Percentiles rank a stretch among this genome's conserved stretches.
phyloP scores from a whole-genome alignment of 2,329 filamentous ascomycete species.

The Trichoderma afroharzianum region DNA sequence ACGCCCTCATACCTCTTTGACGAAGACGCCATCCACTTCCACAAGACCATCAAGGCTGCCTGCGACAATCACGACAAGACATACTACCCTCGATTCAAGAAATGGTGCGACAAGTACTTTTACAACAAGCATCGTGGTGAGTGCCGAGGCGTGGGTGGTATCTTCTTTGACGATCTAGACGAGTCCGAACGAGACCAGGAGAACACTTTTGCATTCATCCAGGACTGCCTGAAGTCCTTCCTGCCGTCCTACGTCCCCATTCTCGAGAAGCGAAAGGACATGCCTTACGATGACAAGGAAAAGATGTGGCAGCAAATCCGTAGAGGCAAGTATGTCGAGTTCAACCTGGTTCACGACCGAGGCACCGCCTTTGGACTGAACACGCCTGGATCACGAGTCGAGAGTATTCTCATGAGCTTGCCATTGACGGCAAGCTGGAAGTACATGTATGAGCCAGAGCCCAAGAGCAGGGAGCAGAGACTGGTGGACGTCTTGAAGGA shows the following conservation, averaged over 20 bases:
- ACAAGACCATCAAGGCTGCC: constrained; percentile 84
- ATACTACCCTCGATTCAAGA: constrained; percentile 94
- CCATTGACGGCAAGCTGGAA: constrained; percentile 90
- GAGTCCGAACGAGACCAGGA: constrained; percentile 81
- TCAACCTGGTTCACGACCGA: constrained; percentile 95
- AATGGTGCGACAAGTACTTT: constrained; percentile 98
- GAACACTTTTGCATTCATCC: constrained; percentile 83
- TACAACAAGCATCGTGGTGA: constrained; percentile 88
- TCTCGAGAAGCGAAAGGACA: constrained; percentile 80
- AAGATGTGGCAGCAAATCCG: constrained; percentile 97
- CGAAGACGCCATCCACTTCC: constrained; percentile 96
- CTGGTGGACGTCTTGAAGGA: constrained; percentile 68
- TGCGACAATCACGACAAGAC: constrained; percentile 90
- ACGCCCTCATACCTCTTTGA: constrained; percentile 94
- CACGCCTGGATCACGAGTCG: constrained; percentile 84
- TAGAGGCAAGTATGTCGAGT: constrained; percentile 94
- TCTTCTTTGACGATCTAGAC: constrained; percentile 98
- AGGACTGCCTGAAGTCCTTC: constrained; percentile 82
- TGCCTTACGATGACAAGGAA: constrained; percentile 81
- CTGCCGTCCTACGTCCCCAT: constrained; percentile 89
- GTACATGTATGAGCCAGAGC: constrained; percentile 87
- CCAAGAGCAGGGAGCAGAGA: constrained; percentile 72
- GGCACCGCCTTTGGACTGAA: constrained; percentile 93
- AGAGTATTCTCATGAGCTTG: constrained; percentile 97
- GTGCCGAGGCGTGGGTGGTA: constrained; percentile 83